Percentiles rank a stretch among this genome's conserved stretches.
These are phyloP conservation scores for Paramyrothecium sp. DNA, from an alignment of 2,329 filamentous ascomycete species.

Conservation along the genomic window DNA sequence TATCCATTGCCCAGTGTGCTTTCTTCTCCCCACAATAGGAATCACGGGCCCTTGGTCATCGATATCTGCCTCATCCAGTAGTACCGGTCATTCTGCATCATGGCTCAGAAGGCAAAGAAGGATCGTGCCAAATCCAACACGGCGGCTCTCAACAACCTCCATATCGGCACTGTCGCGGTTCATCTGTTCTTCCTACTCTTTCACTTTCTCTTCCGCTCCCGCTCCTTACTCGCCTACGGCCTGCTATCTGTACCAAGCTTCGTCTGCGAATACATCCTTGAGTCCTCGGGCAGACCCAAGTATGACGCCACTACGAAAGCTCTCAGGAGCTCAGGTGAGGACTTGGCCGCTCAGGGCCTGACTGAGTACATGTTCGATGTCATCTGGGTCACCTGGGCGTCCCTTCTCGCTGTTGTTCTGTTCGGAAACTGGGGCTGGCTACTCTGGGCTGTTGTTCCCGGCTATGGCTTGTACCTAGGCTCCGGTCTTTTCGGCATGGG, in stretches of 20 bases:
- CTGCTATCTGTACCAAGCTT: slow-evolving; percentile 73
- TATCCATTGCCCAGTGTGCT: too few species aligned
- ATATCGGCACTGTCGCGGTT: slow-evolving; percentile 69
- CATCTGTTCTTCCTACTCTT: slow-evolving; percentile 75
- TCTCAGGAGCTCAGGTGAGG: slow-evolving; percentile 79
- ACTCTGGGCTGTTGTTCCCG: slow-evolving; percentile 53
- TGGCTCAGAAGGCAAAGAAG: slow-evolving; percentile 65
- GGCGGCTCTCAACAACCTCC: slow-evolving; percentile 74
- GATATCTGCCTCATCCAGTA: too few species aligned
- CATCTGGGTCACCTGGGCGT: slow-evolving; percentile 89
- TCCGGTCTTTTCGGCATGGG: slow-evolving; percentile 53
- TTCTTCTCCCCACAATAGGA: not conserved
- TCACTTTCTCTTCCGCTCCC: slow-evolving; percentile 64
- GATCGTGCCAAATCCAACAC: slow-evolving; percentile 75
- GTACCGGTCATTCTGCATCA: too few species aligned
- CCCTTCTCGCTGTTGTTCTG: slow-evolving; percentile 67
- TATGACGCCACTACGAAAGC: slow-evolving; percentile 62
- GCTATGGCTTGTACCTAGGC: slow-evolving; percentile 54
- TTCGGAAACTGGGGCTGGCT: slow-evolving; percentile 76
- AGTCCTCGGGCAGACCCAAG: slow-evolving; percentile 77
- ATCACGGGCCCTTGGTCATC: too few species aligned
- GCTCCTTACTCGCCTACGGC: slow-evolving; percentile 66
- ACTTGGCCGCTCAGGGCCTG: slow-evolving; percentile 81
- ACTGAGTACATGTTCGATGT: slow-evolving; percentile 99
- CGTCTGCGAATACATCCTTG: slow-evolving; percentile 80